These are phyloP conservation scores for Allium sativum DNA, from an alignment of 106 monocot species.

Conservation along the genomic window DNA sequence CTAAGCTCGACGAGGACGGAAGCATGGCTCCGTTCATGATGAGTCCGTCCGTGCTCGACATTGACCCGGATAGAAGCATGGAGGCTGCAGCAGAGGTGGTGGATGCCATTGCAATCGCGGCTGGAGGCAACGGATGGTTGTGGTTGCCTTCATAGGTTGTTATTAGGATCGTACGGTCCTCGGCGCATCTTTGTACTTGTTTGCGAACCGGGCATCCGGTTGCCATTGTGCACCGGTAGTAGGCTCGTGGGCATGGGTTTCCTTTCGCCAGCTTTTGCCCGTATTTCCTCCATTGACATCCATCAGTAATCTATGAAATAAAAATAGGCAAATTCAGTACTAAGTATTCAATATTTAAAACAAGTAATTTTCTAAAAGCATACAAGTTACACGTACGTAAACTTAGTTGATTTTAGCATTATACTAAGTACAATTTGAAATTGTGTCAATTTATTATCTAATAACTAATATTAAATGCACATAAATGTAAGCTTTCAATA, in stretches of 20 bases:
- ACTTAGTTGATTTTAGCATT: too few species aligned
- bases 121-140: constrained; percentile 69
- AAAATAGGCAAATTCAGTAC: neutral
- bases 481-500: too few species aligned
- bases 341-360: neutral
- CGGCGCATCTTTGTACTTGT: constrained; percentile 76
- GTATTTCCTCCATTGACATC: constrained; percentile 89
- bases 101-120: constrained; percentile 70
- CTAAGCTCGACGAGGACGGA: constrained; percentile 73
- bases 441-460: too few species aligned
- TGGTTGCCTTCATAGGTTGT: constrained; percentile 75
- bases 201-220: constrained; percentile 67
- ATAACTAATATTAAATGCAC: too few species aligned
- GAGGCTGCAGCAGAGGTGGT: constrained; percentile 67
- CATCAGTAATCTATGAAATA: constrained; percentile 60
- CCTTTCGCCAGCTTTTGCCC: constrained; percentile 88
- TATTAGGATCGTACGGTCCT: constrained; percentile 58
- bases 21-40: constrained; percentile 36
- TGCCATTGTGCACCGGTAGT: constrained; percentile 80
- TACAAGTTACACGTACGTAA: too few species aligned
- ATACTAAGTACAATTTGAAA: too few species aligned
- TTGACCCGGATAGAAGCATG: constrained; percentile 67
- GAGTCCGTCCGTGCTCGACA: constrained; percentile 33
- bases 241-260: constrained; percentile 72
- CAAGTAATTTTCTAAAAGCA: too few species aligned